Conservation (phyloP, 2,329 filamentous ascomycete species). For the Neonectria hederae region DNA sequence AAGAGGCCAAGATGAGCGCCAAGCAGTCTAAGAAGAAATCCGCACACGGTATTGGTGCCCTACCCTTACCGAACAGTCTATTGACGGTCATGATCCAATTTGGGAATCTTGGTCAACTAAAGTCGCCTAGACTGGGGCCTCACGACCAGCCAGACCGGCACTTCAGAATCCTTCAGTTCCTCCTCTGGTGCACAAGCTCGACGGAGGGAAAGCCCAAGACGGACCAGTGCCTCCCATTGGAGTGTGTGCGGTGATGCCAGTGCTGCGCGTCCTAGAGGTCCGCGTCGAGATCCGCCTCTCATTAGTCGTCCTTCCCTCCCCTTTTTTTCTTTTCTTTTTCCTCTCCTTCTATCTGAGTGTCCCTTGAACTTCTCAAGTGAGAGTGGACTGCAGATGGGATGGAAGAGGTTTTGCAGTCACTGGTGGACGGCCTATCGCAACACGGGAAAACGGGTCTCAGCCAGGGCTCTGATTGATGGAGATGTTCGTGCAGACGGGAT, state of each 20-base stretch:
- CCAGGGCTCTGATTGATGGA: conserved; percentile 28
- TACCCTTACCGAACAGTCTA: conserved; percentile 8
- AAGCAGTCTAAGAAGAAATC: background rate
- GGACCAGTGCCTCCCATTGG: background rate
- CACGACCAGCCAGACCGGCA: background rate
- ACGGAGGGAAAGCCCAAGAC: conserved; percentile 6
- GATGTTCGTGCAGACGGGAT: conserved; percentile 30
- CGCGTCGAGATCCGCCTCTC: conserved; percentile 13
- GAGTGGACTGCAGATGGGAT: conserved; percentile 16
- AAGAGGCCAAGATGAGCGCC: conserved; percentile 16
- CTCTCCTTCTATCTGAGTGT: background rate
- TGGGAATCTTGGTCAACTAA: conserved; percentile 10
- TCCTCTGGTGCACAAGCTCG: background rate
- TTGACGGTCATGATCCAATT: conserved; percentile 22
- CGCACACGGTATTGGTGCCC: background rate
- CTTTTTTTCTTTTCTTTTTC: conserved; percentile 11
- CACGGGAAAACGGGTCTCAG: conserved; percentile 20
- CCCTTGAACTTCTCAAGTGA: conserved; percentile 9
- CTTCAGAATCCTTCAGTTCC: conserved; percentile 3
- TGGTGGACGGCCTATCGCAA: conserved; percentile 13
- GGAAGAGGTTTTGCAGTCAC: conserved; percentile 10
- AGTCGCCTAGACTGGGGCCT: conserved; percentile 12
- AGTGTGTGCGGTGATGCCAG: conserved; percentile 26
- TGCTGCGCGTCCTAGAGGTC: conserved; percentile 24
- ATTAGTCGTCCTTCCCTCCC: conserved; percentile 15